Conservation (phyloP, 805 yeast species). For the Pichia rugopelliculosa region DNA sequence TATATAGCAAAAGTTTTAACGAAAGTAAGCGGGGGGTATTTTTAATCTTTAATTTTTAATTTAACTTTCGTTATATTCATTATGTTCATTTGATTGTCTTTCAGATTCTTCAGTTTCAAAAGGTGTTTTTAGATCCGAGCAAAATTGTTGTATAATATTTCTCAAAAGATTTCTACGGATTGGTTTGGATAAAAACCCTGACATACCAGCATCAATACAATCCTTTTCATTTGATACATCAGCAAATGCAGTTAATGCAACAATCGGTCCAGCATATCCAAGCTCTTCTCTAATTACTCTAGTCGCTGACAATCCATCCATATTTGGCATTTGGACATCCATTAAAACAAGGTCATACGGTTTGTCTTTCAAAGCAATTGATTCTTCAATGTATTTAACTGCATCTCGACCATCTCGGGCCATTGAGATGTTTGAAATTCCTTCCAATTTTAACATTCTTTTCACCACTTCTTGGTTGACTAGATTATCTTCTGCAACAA, state of each 20-base stretch:
- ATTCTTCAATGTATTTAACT: slow-evolving; percentile 51
- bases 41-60: too few relatives aligned
- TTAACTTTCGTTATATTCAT: not conserved
- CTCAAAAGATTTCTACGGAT: slow-evolving; percentile 63
- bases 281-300: slow-evolving; percentile 58
- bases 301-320: slow-evolving; percentile 87
- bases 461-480: slow-evolving; percentile 93
- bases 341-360: slow-evolving; percentile 73
- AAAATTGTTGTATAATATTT: slow-evolving; percentile 44
- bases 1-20: not conserved
- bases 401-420: slow-evolving; percentile 94
- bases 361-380: slow-evolving; percentile 31
- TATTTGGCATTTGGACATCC: slow-evolving; percentile 97
- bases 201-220: slow-evolving; percentile 87
- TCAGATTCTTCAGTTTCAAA: slow-evolving; percentile 1
- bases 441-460: slow-evolving; percentile 83
- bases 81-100: not conserved
- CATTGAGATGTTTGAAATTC: slow-evolving; percentile 58
- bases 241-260: slow-evolving; percentile 93
- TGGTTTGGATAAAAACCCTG: slow-evolving; percentile 86
- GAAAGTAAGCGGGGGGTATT: not conserved
- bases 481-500: slow-evolving; percentile 90
- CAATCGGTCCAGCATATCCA: slow-evolving; percentile 64
- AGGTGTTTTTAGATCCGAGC: slow-evolving; percentile 16
- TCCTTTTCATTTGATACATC: slow-evolving; percentile 84